Evolutionary conservation across 2,329 filamentous ascomycete species (phyloP), one percentile per base, ranked within the genome.

Genomic region (Colletotrichum tofieldiae): DNA sequence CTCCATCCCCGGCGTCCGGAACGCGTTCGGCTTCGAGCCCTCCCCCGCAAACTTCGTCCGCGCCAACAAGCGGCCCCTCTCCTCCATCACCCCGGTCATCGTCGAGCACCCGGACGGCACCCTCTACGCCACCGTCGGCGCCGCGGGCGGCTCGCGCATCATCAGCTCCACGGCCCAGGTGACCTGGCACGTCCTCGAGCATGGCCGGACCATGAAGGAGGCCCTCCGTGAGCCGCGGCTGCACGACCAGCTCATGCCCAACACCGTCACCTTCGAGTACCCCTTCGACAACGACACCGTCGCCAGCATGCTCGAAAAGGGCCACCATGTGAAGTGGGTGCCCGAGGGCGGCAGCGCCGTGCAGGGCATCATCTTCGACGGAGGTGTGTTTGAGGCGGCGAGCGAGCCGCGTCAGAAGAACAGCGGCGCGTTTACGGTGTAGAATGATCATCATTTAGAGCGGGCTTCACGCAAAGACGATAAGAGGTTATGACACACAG

Each of bases 11-110:
- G 90, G 90, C 65, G 84, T 88, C 1, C 87, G 86, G 70, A 98
- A 98, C 80, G 90, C 92, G 35, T 98, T 98, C 79, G 95, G 94
- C 64, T 98, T 94, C 83, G 89, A 92, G 55, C 95, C 96, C 1
- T 92, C 90, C 0, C 89, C 91, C 5, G 88, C 92, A 55, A 98
- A 98, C 86, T 98, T 91, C 80, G 91, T 98, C 80, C 88, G 91
- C 6, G 91, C 94, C 0, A 88, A 90, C 59, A 98, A 98, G 82
- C 90, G 96, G 0, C 94, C 95, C 0, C 85, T 98, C 5, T 95
- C 93, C 1, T 95, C 93, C 74, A 95, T 96, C 76, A 91, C 93
- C 0, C 94, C 95, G 5, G 86, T 94, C 67, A 95, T 97, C 63
- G 89, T 92, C 74, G 90, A 93, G 67, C 84, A 88, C 71, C 83